Conservation (phyloP, 2,329 filamentous ascomycete genomes). For the Fusarium sp. region DNA sequence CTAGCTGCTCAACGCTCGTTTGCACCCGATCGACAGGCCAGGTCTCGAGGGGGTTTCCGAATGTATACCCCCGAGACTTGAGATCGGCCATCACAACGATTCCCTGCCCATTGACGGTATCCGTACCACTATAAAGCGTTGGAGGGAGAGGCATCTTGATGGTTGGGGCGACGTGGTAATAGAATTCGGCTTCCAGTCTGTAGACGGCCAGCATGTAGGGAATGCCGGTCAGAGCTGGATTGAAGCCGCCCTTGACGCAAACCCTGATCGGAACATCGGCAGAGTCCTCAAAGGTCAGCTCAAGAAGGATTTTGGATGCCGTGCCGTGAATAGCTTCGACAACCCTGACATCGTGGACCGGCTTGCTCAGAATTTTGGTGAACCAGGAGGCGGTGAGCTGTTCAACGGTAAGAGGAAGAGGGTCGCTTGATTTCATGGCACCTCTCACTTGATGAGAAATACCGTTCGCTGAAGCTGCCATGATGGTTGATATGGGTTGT, state of each 20-base stretch:
- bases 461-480: background rate
- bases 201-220: constrained; percentile 4
- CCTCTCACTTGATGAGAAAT: background rate
- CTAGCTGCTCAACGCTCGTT: constrained; percentile 13
- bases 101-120: constrained; percentile 1
- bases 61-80: background rate
- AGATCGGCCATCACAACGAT: constrained; percentile 26
- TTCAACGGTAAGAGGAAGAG: background rate
- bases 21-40: constrained; percentile 10
- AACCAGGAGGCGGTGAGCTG: constrained; percentile 19
- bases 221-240: background rate
- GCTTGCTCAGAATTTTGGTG: background rate
- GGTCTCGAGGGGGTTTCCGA: constrained; percentile 3
- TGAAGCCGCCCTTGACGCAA: constrained; percentile 15
- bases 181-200: constrained; percentile 5
- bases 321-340: constrained; percentile 12
- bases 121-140: background rate
- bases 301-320: constrained; percentile 6
- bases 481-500: background rate
- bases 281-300: background rate
- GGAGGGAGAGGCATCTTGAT: background rate
- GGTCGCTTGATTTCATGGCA: constrained; percentile 1
- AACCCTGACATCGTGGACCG: background rate
- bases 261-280: background rate
- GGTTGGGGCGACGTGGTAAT: background rate